Base-by-base conservation (phyloP, 768 basidiomycete genomes). In the Lentinula sp. region DNA sequence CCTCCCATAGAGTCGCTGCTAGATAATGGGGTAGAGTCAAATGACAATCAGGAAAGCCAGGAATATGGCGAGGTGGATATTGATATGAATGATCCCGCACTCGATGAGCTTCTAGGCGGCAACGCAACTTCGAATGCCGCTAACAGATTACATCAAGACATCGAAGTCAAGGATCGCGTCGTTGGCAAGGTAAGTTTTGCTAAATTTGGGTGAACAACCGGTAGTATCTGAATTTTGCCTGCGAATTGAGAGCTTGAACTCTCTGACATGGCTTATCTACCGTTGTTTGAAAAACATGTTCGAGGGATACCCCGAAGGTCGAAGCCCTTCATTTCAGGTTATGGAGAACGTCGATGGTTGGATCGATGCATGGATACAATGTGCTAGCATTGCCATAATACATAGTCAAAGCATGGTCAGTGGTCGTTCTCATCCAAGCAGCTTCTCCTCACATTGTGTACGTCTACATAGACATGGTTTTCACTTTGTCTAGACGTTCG, bases 351-450 rank as follows among this genome's bases (percentile, higher is more conserved):
- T 84, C 32, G 83, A 84, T 65, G 68, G 71, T 32, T 83, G 90
- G 77, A 77, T 91, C 36, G 81, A 84, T 59, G 87, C 86, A 65
- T 94, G 91, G 90, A 76, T 89, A 6, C 83, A 85, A 4, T 91
- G 87, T 65, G 85, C 83, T 0, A 78, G 78, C 59, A 78, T 92
- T 16, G 66, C 86, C 15, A 80, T 88, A n/a, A 41, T 32, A 8
- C 81, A 64, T 82, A 84, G 48, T 12, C 46, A 59, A 39, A 59
- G 20, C 45, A 43, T 45, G 33, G 37, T 59, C 20, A 50, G 46
- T 59, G 45, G 16, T 15, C 9, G 18, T 12, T 20, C 20, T 20
- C 16, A 9, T 54, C 39, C n/a, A 23, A 54, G 6, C 6, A 13
- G 16, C 36, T 41, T 3, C 43, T 18, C 9, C 35, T 43, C 36